These are phyloP conservation scores for Berkeleyomyces rouxiae DNA, from an alignment of 2,329 filamentous ascomycete species.

Conservation along the genomic window DNA sequence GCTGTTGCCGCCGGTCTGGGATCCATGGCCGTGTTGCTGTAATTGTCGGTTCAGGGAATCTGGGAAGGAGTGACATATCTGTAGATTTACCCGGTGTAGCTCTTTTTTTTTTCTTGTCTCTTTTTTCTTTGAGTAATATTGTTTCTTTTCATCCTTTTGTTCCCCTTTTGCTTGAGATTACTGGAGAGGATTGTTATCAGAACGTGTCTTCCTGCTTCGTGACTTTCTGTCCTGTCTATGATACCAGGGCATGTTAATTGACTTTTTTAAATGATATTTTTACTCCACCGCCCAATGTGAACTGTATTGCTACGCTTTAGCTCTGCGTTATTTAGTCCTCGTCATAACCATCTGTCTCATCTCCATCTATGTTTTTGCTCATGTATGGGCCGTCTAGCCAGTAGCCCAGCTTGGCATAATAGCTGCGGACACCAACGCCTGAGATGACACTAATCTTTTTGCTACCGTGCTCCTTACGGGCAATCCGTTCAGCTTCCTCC, in stretches of 20 bases:
- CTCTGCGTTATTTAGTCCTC: not conserved
- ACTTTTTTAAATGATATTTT: not conserved
- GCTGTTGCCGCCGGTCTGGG: constrained; percentile 1
- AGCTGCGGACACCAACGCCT: constrained; percentile 89
- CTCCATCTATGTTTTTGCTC: constrained; percentile 28
- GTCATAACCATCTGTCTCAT: constrained; percentile 8
- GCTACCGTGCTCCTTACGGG: constrained; percentile 83
- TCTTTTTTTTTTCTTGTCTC: constrained; percentile 2
- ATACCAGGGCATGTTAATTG: constrained; percentile 1
- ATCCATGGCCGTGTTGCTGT: constrained; percentile 8
- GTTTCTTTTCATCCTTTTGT: constrained; percentile 4
- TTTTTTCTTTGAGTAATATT: constrained; percentile 7
- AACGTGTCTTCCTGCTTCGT: not conserved
- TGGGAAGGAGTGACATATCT: not conserved
- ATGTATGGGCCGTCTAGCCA: constrained; percentile 83
- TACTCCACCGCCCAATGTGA: not conserved
- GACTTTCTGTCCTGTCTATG: not conserved
- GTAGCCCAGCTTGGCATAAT: constrained; percentile 87
- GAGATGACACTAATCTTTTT: constrained; percentile 93
- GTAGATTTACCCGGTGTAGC: not conserved
- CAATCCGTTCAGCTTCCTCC: constrained; percentile 95
- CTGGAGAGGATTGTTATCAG: not conserved
- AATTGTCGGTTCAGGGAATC: not conserved
- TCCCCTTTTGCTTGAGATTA: not conserved
- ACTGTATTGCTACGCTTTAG: no score